Conservation (phyloP, 257 asterid species). For the Linderniella brevidens region DNA sequence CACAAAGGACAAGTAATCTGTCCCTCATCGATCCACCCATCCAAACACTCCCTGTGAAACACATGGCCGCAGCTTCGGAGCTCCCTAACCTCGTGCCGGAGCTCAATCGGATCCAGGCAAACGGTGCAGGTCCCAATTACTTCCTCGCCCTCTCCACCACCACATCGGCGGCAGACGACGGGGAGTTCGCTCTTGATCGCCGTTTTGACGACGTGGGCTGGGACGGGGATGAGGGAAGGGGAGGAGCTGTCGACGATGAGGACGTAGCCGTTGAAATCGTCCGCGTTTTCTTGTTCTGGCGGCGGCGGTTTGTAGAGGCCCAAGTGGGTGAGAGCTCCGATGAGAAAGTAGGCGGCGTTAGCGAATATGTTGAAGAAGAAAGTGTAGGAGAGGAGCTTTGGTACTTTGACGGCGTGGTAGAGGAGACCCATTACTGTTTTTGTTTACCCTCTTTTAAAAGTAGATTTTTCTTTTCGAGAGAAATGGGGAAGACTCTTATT, state of each 20-base stretch:
- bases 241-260: not conserved
- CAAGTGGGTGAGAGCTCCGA: constrained; percentile 31
- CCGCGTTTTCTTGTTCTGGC: constrained; percentile 7
- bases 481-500: too few species aligned
- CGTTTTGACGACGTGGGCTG: not conserved
- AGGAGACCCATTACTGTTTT: constrained; percentile 59
- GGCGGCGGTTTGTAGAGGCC: constrained; percentile 47
- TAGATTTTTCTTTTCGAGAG: too few species aligned
- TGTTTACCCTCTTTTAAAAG: too few species aligned
- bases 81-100: constrained; percentile 29
- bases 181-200: not conserved
- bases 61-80: constrained; percentile 37
- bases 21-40: constrained; percentile 51
- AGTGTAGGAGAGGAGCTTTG: constrained; percentile 17
- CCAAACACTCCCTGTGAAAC: constrained; percentile 49
- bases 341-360: constrained; percentile 27
- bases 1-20: constrained; percentile 59
- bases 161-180: not conserved
- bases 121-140: constrained; percentile 16
- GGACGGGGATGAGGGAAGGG: constrained; percentile 1
- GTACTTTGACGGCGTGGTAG: constrained; percentile 29
- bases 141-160: too few species aligned
- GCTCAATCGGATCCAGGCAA: constrained; percentile 30
- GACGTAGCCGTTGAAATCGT: not conserved
- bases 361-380: constrained; percentile 27